Base-by-base conservation (phyloP, 2,329 filamentous ascomycete genomes). In the Ceratocystis colombiana region DNA sequence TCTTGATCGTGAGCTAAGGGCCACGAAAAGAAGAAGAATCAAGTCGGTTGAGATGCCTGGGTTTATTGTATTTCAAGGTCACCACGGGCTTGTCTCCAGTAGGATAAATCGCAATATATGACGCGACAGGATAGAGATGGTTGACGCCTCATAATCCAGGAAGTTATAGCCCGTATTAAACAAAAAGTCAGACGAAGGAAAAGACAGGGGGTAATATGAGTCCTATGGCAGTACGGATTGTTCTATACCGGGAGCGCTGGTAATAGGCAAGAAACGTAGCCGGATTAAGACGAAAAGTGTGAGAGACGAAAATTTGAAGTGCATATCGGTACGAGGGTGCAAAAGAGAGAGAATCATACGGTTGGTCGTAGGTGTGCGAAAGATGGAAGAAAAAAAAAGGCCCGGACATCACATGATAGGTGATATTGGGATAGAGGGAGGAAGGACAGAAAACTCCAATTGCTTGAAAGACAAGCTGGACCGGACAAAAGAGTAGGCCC, bases 11-110 rank as follows among this genome's bases (percentile, higher is more conserved):
- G 46, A 25, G 25, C 25, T 30, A 25, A 41, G 62, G 53, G 41
- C 57, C 15, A 68, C 64, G 50, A 61, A 57, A 46, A 41, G 17
- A 64, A n/a, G 41, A 41, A 50, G n/a, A 57, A 67, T 64, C n/a
- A 20, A 64, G 15, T n/a, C 15, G 44, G 22, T 30, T 20, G 45
- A 33, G 20, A 64, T 41, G 33, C 20, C 45, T 28, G 12, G 5
- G 37, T 25, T 3, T 55, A 17, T 20, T 55, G 12, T 22, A 41
- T 17, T 28, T 15, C 37, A 41, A 41, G 37, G 37, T 41, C 37
- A 41, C 8, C 17, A 20, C 7, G 48, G 48, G 17, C 17, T 20
- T 25, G 20, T 25, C 12, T 25, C 48, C 20, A 25, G 48, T 8
- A 48, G 17, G 45, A 20, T 20, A 20, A 22, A 8, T 17, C 48